Evolutionary conservation across 495 filamentous ascomycete species (phyloP).

Genomic region (Penicillium alfredii): DNA sequence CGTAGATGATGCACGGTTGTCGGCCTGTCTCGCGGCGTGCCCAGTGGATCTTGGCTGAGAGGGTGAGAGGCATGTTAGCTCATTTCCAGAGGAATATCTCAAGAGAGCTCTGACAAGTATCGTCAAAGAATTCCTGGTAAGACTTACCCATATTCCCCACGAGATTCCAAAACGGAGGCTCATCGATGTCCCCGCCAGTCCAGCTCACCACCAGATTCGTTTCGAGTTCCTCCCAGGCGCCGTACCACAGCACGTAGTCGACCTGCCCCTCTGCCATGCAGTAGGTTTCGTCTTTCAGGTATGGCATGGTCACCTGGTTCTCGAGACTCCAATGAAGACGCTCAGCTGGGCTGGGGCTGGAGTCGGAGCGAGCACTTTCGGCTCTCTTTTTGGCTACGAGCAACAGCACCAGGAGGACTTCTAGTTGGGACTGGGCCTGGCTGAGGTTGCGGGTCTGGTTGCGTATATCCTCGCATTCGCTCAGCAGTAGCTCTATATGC

Average conservation of each 20-base stretch:
- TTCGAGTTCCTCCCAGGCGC: neutral
- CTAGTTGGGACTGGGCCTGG: too few relatives aligned
- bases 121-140: neutral
- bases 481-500: too few relatives aligned
- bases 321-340: neutral
- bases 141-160: neutral
- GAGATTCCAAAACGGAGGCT: neutral
- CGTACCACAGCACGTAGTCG: neutral
- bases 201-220: neutral
- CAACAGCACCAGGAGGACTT: neutral
- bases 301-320: conserved; percentile 4
- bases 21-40: neutral
- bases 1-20: neutral
- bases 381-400: neutral
- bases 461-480: too few relatives aligned
- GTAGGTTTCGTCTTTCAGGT: neutral
- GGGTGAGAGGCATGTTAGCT: neutral
- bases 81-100: too few relatives aligned
- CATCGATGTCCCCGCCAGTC: neutral
- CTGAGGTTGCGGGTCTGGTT: too few relatives aligned
- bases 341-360: too few relatives aligned
- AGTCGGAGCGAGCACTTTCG: too few relatives aligned
- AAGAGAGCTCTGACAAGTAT: too few relatives aligned
- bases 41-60: neutral
- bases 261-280: neutral